Percentiles rank a stretch among this genome's conserved stretches.
Evolutionary conservation across 225 moss, liverwort and hornwort genomes (phyloP).

Genomic region (Ulota crispa): DNA sequence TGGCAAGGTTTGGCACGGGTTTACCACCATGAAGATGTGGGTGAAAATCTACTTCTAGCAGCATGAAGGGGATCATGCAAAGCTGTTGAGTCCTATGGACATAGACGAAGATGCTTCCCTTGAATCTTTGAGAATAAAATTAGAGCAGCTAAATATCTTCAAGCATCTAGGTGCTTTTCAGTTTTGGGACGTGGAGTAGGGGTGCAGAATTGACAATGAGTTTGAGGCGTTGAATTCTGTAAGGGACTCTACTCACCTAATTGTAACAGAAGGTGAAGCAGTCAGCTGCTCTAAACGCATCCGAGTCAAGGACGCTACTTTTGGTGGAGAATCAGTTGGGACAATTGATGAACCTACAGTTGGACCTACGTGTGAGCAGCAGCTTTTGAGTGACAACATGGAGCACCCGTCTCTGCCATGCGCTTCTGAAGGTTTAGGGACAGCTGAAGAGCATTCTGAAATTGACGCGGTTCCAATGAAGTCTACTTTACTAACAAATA

Average conservation of each 20-base stretch:
- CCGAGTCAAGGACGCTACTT: not conserved
- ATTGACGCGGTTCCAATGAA: accelerated
- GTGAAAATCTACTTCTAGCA: not conserved
- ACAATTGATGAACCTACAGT: too few species aligned
- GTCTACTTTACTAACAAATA: not conserved
- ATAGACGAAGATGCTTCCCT: not conserved
- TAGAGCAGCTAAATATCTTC: not conserved
- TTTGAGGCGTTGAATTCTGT: not conserved
- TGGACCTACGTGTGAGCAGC: too few species aligned
- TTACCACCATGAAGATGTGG: not conserved
- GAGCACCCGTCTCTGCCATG: too few species aligned
- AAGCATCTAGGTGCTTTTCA: not conserved
- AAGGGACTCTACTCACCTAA: not conserved
- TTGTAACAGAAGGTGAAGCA: not conserved
- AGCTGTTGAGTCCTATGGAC: not conserved
- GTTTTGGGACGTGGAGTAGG: not conserved
- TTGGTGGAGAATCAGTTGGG: too few species aligned
- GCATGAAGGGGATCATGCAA: not conserved
- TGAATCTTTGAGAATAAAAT: not conserved
- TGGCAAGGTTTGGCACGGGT: accelerated
- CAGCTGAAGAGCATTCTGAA: not conserved
- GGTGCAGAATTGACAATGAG: not conserved
- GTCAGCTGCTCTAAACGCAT: not conserved
- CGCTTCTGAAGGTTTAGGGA: too few species aligned
- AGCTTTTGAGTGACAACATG: too few species aligned